phyloP scores from a whole-genome alignment of 75 land plant species.

The Pinus taeda region DNA sequence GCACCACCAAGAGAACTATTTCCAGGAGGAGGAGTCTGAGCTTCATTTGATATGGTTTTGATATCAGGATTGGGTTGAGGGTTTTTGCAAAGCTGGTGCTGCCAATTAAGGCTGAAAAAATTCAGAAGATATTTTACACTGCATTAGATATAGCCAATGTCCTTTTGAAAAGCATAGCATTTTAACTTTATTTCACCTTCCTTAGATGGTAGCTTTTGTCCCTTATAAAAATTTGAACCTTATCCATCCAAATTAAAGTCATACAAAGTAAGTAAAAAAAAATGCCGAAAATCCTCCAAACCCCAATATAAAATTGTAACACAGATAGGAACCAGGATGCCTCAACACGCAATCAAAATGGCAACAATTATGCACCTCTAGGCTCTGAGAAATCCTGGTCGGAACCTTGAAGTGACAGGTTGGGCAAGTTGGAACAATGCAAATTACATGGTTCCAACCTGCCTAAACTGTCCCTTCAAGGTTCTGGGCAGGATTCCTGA shows the following conservation, averaged over 20 bases:
- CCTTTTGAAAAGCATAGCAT: neutral
- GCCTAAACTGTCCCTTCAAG: no score
- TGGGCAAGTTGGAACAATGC: no score
- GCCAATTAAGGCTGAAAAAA: conserved; percentile 82
- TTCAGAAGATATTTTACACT: neutral
- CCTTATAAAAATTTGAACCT: no score
- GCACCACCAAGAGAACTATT: conserved; percentile 51
- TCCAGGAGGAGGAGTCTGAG: conserved; percentile 74
- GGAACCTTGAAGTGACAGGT: no score
- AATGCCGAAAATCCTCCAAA: neutral
- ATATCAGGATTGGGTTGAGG: conserved; percentile 89
- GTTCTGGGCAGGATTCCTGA: no score
- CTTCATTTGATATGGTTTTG: conserved; percentile 87
- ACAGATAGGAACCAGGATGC: no score
- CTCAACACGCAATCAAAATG: no score
- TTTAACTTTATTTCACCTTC: neutral
- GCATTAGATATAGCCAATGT: neutral
- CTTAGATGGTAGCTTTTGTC: no score
- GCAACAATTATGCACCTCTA: no score
- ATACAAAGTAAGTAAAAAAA: neutral
- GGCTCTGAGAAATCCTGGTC: no score
- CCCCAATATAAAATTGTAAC: no score
- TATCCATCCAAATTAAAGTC: neutral
- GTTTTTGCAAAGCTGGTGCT: conserved; percentile 91
- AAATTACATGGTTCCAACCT: no score